Conservation (phyloP, 345 rosid species). For the Rhodamnia argentea region DNA sequence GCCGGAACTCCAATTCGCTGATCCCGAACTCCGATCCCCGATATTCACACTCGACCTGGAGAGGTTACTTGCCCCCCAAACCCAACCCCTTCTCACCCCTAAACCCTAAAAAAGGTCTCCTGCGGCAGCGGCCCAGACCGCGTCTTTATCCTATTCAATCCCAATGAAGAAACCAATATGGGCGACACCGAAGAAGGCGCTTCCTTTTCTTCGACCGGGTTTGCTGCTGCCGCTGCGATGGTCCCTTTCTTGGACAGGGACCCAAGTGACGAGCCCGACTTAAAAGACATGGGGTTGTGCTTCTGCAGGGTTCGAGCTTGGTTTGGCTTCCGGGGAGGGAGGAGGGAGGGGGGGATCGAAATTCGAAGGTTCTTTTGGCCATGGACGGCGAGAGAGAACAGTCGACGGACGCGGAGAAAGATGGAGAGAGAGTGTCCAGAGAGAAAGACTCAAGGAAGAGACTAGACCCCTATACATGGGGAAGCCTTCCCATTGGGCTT, state of each 20-base stretch:
- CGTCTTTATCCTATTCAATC: constrained; percentile 88
- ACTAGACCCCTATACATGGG: no score
- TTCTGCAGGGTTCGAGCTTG: constrained; percentile 17
- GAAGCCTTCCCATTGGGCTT: no score
- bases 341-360: no score
- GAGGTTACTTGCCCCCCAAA: constrained; percentile 67
- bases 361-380: no score
- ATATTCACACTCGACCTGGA: constrained; percentile 43
- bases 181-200: constrained; percentile 61
- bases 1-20: constrained; percentile 10
- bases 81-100: constrained; percentile 43
- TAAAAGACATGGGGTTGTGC: background rate
- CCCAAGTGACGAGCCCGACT: background rate
- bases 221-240: background rate
- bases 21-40: constrained; percentile 20
- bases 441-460: no score
- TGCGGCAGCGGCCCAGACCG: constrained; percentile 93
- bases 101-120: constrained; percentile 64
- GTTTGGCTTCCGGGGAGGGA: background rate
- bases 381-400: no score
- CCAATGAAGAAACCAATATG: constrained; percentile 79
- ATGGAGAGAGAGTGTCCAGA: no score
- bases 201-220: constrained; percentile 17
- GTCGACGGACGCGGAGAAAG: no score
- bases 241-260: constrained; percentile 24